Conservation (phyloP, 257 asterid genomes). For the Paulownia fortunei region DNA sequence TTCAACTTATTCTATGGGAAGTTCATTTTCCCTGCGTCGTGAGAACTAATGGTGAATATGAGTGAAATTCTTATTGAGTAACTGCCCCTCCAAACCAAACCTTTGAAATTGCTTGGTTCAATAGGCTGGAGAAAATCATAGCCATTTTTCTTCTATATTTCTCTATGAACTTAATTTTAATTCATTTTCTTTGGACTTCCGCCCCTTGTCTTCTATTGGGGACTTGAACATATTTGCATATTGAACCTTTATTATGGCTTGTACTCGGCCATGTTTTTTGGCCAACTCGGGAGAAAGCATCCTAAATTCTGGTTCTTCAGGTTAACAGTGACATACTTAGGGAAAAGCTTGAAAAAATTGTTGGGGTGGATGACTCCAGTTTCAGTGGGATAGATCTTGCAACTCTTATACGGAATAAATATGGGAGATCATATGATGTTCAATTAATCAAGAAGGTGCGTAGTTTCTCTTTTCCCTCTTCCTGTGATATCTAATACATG, state of each 20-base stretch:
- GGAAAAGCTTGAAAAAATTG: conserved; percentile 75
- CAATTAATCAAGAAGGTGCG: conserved; percentile 90
- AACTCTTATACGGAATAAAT: conserved; percentile 87
- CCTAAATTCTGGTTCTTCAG: conserved; percentile 53
- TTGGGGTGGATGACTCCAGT: conserved; percentile 82
- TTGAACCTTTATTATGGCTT: conserved; percentile 1
- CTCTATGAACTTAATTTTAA: background rate
- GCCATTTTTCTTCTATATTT: background rate
- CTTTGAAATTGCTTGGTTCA: background rate
- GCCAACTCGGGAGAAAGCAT: conserved; percentile 25
- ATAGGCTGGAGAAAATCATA: background rate
- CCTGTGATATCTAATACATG: background rate
- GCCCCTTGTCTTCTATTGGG: background rate
- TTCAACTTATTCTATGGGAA: background rate
- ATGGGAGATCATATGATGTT: conserved; percentile 94
- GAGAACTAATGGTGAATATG: background rate
- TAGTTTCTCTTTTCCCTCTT: conserved; percentile 25
- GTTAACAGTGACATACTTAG: conserved; percentile 61
- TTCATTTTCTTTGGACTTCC: background rate
- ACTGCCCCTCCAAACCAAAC: background rate
- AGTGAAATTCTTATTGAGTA: background rate
- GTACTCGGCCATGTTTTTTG: conserved; percentile 1
- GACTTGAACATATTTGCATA: background rate
- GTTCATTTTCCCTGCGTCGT: background rate
- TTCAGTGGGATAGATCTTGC: conserved; percentile 96